Percentiles rank a stretch among this genome's conserved stretches.
Evolutionary conservation across 208 protist genomes (phyloP).

Genomic region (Dictyostelium gargantuum): DNA sequence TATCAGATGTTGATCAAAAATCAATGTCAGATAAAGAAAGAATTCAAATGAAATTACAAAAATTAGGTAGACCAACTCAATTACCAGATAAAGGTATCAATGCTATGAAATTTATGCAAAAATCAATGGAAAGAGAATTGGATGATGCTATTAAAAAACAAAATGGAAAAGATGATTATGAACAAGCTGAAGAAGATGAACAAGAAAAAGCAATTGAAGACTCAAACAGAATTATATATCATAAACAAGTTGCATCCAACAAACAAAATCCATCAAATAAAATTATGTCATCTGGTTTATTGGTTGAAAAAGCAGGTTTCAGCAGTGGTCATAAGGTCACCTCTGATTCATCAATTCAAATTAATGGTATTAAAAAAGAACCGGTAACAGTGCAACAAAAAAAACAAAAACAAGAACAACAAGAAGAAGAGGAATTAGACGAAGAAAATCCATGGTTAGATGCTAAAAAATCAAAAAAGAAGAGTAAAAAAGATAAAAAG

Average conservation of each 20-base stretch:
- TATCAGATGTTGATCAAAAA: neutral
- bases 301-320: constrained; percentile 28
- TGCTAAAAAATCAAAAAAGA: neutral
- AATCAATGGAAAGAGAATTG: constrained; percentile 13
- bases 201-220: neutral
- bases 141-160: neutral
- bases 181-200: neutral
- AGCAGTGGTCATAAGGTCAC: constrained; percentile 27
- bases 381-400: neutral
- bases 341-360: neutral
- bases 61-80: neutral
- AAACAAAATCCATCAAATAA: neutral
- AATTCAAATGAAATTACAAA: constrained; percentile 36
- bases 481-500: constrained; percentile 42
- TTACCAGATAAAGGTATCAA: constrained; percentile 46
- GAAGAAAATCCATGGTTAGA: constrained; percentile 58
- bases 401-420: neutral
- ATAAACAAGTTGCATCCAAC: neutral
- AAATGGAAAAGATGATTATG: constrained; percentile 13
- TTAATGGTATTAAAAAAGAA: neutral
- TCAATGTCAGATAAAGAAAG: constrained; percentile 15
- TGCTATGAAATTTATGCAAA: constrained; percentile 67
- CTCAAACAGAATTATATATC: neutral
- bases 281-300: neutral
- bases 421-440: neutral